Conservation (phyloP, 2,329 filamentous ascomycete species). For the Verticillium isaacii region DNA sequence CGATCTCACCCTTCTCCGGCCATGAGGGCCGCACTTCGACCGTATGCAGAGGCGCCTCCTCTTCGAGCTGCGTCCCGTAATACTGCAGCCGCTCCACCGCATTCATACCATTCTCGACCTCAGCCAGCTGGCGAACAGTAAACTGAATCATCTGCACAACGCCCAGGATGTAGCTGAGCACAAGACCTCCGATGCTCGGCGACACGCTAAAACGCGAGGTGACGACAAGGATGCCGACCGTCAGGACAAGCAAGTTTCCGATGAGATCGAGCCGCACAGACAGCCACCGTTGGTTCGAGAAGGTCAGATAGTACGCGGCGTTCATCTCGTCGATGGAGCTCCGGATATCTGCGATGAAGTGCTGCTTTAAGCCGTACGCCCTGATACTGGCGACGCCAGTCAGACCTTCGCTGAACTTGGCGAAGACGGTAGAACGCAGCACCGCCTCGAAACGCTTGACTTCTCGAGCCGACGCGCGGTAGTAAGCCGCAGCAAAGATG, state of each 20-base stretch:
- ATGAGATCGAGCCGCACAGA: conserved; percentile 80
- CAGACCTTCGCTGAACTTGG: conserved; percentile 86
- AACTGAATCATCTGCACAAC: conserved; percentile 97
- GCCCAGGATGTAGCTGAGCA: conserved; percentile 86
- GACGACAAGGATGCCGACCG: conserved; percentile 83
- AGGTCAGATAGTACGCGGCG: conserved; percentile 89
- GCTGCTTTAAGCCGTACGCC: conserved; percentile 76
- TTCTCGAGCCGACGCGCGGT: conserved; percentile 85
- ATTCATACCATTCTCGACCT: conserved; percentile 98
- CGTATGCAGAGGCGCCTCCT: conserved; percentile 81
- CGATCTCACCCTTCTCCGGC: conserved; percentile 82
- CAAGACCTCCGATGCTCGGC: conserved; percentile 80
- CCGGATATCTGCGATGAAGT: conserved; percentile 68
- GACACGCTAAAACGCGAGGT: conserved; percentile 82
- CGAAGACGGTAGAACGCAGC: conserved; percentile 81
- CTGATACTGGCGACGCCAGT: conserved; percentile 80
- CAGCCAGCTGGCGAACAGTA: conserved; percentile 86
- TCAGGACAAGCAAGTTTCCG: conserved; percentile 80
- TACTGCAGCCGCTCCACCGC: conserved; percentile 87
- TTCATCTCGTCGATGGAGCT: conserved; percentile 86
- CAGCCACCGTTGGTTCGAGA: conserved; percentile 92
- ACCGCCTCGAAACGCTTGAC: conserved; percentile 93
- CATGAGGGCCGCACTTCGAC: conserved; percentile 68
- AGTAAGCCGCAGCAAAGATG: conserved; percentile 78
- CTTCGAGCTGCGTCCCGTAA: conserved; percentile 81